phyloP scores from a whole-genome alignment of 768 basidiomycete species.

The Suillus subalutaceus region DNA sequence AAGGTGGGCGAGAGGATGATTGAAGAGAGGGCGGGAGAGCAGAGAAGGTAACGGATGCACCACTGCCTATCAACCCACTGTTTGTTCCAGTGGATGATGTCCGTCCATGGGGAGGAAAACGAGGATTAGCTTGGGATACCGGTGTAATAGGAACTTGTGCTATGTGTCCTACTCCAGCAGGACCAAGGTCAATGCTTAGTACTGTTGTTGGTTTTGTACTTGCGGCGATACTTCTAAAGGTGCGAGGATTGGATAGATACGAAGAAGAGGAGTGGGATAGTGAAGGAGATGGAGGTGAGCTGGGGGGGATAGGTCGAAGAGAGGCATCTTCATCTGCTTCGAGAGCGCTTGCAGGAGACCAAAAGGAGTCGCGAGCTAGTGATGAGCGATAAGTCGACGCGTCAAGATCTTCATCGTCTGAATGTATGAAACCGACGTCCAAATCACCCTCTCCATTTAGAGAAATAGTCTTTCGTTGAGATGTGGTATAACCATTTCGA shows the following conservation, averaged over 20 bases:
- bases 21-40: conserved; percentile 57
- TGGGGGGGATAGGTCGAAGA: conserved; percentile 86
- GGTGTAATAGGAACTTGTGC: conserved; percentile 79
- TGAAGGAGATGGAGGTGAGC: conserved; percentile 83
- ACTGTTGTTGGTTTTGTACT: conserved; percentile 96
- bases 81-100: conserved; percentile 59
- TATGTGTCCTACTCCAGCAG: conserved; percentile 87
- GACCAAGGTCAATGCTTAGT: conserved; percentile 82
- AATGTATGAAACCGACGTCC: conserved; percentile 37
- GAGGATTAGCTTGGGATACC: conserved; percentile 47
- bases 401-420: conserved; percentile 44
- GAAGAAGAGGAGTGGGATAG: conserved; percentile 85
- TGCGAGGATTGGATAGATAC: conserved; percentile 78
- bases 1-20: conserved; percentile 48
- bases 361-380: conserved; percentile 70
- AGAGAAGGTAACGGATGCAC: conserved; percentile 74
- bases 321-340: conserved; percentile 97
- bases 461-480: conserved; percentile 63
- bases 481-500: conserved; percentile 18
- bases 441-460: conserved; percentile 61
- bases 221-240: conserved; percentile 80
- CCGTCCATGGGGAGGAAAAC: conserved; percentile 61
- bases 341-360: conserved; percentile 74
- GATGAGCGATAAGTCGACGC: conserved; percentile 58
- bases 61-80: conserved; percentile 46